phyloP scores from a whole-genome alignment of 176 grass and related monocot species.

The Carex myosuroides region DNA sequence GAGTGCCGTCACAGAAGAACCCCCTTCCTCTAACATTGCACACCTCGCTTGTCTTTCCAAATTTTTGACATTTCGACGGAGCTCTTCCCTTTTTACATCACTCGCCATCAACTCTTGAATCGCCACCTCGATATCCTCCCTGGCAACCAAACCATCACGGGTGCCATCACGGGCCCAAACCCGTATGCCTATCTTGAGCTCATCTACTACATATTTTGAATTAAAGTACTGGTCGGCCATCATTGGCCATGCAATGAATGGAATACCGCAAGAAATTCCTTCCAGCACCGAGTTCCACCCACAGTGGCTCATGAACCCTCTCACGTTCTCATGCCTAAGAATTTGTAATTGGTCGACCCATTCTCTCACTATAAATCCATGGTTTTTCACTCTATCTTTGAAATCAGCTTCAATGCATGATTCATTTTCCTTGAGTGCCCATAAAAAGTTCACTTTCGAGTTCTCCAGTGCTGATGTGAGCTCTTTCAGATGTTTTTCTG shows the following conservation, averaged over 20 bases:
- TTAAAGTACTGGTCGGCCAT: conserved; percentile 8
- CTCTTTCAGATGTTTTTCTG: conserved; percentile 1
- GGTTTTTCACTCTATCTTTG: neutral
- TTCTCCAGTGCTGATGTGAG: neutral
- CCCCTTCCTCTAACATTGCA: neutral
- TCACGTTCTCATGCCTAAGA: neutral
- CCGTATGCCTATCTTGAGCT: conserved; percentile 9
- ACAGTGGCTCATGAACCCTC: conserved; percentile 10
- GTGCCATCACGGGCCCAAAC: conserved; percentile 3
- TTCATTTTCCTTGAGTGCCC: neutral
- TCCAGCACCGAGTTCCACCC: conserved; percentile 8
- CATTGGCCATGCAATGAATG: neutral
- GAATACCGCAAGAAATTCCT: conserved; percentile 6
- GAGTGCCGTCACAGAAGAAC: neutral
- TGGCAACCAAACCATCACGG: conserved; percentile 5
- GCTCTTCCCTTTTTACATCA: neutral
- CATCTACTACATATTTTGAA: conserved; percentile 17
- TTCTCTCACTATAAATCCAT: conserved; percentile 1
- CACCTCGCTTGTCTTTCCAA: neutral
- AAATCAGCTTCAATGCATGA: neutral
- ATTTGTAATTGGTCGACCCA: conserved; percentile 17
- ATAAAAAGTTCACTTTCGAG: neutral
- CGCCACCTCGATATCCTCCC: neutral
- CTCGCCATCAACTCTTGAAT: neutral
- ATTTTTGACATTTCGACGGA: neutral